These are phyloP conservation scores for Colletotrichum salicis DNA, from an alignment of 2,329 filamentous ascomycete genomes.

Conservation along the genomic window DNA sequence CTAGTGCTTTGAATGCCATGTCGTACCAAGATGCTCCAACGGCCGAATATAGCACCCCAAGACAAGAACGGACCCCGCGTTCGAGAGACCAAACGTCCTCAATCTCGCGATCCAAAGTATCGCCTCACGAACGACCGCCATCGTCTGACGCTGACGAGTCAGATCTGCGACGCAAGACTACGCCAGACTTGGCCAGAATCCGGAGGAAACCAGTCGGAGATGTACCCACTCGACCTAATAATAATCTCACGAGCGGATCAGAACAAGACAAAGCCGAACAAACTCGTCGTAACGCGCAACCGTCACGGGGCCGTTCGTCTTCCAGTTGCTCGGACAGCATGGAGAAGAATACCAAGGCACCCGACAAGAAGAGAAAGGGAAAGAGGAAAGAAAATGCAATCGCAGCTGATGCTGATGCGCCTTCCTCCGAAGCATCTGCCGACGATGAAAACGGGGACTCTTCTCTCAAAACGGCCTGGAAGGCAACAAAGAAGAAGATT, in stretches of 20 bases:
- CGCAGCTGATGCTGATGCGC: conserved; percentile 58
- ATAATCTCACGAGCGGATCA: conserved; percentile 8
- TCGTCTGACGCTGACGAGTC: conserved; percentile 18
- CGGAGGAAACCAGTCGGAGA: conserved; percentile 25
- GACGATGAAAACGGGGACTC: conserved; percentile 47
- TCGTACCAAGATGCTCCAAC: conserved; percentile 30
- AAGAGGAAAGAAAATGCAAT: conserved; percentile 47
- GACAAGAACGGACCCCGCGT: conserved; percentile 3
- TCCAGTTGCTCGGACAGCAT: conserved; percentile 23
- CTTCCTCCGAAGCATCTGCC: conserved; percentile 56
- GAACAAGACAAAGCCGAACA: conserved; percentile 19
- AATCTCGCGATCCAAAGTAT: background rate
- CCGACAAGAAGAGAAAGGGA: conserved; percentile 25
- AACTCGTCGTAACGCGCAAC: background rate
- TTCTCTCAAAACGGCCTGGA: conserved; percentile 63
- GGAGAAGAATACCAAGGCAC: background rate
- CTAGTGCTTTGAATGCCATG: conserved; percentile 60
- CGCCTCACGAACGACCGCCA: background rate
- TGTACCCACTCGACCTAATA: background rate
- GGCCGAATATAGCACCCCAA: conserved; percentile 24
- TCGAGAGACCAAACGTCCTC: conserved; percentile 1
- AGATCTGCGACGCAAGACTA: conserved; percentile 10
- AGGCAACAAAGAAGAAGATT: conserved; percentile 70
- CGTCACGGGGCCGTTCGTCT: background rate
- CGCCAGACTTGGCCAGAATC: conserved; percentile 17